phyloP scores from a whole-genome alignment of 805 yeast genomes.

The Suhomyces sp. region DNA sequence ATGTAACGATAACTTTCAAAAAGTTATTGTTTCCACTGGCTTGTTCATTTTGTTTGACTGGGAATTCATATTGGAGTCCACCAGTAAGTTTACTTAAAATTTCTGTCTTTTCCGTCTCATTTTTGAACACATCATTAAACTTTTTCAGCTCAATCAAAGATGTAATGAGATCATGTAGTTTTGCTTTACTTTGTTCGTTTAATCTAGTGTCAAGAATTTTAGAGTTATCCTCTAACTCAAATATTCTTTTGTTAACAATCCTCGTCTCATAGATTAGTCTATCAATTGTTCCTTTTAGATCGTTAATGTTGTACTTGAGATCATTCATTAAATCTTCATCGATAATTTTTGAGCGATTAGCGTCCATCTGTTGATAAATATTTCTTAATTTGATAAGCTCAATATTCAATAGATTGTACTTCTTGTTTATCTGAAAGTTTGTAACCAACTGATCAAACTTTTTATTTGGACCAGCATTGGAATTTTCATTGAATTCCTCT shows the following conservation, averaged over 20 bases:
- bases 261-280: conserved; percentile 41
- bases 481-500: background rate
- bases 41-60: background rate
- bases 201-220: conserved; percentile 27
- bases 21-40: conserved; percentile 6
- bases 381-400: conserved; percentile 31
- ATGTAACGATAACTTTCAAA: conserved; percentile 26
- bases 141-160: conserved; percentile 28
- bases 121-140: conserved; percentile 31
- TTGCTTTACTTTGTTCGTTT: conserved; percentile 25
- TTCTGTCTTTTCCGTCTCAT: conserved; percentile 26
- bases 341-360: conserved; percentile 21
- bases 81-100: conserved; percentile 27
- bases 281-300: conserved; percentile 35
- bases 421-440: conserved; percentile 14
- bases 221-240: conserved; percentile 38
- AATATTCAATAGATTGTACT: conserved; percentile 28
- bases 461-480: background rate
- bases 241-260: conserved; percentile 39
- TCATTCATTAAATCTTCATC: conserved; percentile 30
- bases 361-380: conserved; percentile 25
- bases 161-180: conserved; percentile 25
- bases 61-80: conserved; percentile 17
- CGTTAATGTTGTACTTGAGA: conserved; percentile 29
- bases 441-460: conserved; percentile 7